A percentile compares a stretch with the other conserved stretches of the same genome.
Evolutionary conservation across 306 rosid genomes (phyloP).

Genomic region (Echinosophora koreensis): DNA sequence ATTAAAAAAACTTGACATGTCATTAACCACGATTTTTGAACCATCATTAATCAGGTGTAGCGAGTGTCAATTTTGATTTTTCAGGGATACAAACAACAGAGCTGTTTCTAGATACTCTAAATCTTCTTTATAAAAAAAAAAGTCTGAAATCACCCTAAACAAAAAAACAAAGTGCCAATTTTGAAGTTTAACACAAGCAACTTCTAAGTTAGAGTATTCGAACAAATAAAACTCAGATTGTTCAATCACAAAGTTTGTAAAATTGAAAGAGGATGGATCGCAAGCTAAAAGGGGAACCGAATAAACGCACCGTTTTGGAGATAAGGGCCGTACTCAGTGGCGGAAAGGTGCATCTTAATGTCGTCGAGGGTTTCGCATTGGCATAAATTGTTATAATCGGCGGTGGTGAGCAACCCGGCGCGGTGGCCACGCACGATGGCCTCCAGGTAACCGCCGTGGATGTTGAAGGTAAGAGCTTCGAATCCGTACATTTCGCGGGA

Average conservation of each 20-base stretch:
- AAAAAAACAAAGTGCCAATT: no score
- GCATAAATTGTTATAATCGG: slow-evolving; percentile 95
- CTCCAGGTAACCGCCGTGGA: slow-evolving; percentile 94
- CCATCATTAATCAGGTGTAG: no score
- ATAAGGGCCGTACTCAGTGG: slow-evolving; percentile 95
- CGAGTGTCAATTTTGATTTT: no score
- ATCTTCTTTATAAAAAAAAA: no score
- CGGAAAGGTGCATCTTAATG: slow-evolving; percentile 99
- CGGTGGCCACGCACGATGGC: slow-evolving; percentile 98
- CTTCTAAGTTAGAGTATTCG: no score
- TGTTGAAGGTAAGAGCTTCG: slow-evolving; percentile 94
- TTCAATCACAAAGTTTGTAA: neutral
- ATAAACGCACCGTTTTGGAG: slow-evolving; percentile 90
- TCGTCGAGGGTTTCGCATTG: slow-evolving; percentile 98
- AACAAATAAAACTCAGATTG: slow-evolving; percentile 18
- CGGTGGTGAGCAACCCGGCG: slow-evolving; percentile 82
- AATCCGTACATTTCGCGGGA: slow-evolving; percentile 77
- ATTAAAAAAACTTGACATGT: no score
- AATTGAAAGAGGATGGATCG: neutral
- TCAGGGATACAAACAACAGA: no score
- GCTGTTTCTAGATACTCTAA: no score
- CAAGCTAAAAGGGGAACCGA: neutral
- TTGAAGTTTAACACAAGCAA: no score
- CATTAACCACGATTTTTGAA: no score
- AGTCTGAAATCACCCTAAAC: no score